phyloP scores from a whole-genome alignment of 805 yeast species.

The Saccharomyces mikatae region DNA sequence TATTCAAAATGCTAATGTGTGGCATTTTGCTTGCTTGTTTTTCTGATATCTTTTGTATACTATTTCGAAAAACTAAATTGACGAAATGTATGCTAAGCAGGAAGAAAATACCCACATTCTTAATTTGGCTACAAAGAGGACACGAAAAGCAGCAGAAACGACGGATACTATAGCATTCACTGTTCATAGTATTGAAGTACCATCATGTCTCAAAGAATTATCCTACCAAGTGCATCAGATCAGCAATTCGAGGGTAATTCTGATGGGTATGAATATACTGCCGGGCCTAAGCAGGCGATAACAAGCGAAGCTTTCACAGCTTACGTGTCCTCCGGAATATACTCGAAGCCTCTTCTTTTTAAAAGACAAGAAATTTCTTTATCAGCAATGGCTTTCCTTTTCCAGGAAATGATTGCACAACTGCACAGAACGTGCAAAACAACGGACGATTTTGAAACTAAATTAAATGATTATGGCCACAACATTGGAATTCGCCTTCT shows the following conservation, averaged over 20 bases:
- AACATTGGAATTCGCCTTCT: slow-evolving; percentile 62
- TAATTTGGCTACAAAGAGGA: not conserved
- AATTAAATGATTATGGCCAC: slow-evolving; percentile 67
- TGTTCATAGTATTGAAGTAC: not conserved
- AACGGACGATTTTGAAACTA: slow-evolving; percentile 51
- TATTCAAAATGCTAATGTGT: not conserved
- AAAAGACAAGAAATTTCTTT: slow-evolving; percentile 47
- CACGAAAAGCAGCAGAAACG: not conserved
- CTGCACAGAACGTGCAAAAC: slow-evolving; percentile 53
- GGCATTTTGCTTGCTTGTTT: not conserved
- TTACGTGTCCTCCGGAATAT: slow-evolving; percentile 16
- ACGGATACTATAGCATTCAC: not conserved
- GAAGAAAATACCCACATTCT: not conserved
- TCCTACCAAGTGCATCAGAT: slow-evolving; percentile 21
- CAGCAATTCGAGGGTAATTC: slow-evolving; percentile 4
- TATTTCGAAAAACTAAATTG: not conserved
- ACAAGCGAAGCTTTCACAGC: slow-evolving; percentile 17
- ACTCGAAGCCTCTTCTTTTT: slow-evolving; percentile 19
- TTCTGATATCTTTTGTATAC: too few relatives aligned
- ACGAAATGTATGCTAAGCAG: not conserved
- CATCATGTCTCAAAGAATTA: slow-evolving; percentile 21
- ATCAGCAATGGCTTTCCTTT: slow-evolving; percentile 60
- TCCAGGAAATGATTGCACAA: slow-evolving; percentile 63
- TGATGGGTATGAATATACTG: slow-evolving; percentile 25
- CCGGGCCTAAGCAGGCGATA: slow-evolving; percentile 25